A percentile compares a stretch with the other conserved stretches of the same genome.
These are phyloP conservation scores for Xylariomycetidae sp. DNA, from an alignment of 2,329 filamentous ascomycete species.

Conservation along the genomic window DNA sequence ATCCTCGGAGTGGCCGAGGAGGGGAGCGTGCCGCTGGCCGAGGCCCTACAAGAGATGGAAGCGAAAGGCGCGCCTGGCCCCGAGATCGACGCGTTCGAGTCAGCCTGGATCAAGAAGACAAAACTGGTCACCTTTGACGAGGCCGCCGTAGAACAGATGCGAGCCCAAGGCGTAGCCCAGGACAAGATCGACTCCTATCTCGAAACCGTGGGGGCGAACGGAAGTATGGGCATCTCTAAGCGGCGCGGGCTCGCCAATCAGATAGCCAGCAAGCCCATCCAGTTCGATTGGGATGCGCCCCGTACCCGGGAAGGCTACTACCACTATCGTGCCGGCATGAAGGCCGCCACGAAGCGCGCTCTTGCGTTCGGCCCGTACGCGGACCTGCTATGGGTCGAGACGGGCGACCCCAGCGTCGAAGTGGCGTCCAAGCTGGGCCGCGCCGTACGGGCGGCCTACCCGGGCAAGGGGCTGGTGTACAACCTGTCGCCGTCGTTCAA, in stretches of 20 bases:
- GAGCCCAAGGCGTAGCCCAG: constrained; percentile 58
- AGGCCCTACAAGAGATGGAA: constrained; percentile 89
- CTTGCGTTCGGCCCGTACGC: constrained; percentile 88
- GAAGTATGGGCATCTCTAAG: constrained; percentile 71
- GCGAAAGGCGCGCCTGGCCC: constrained; percentile 66
- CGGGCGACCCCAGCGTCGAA: constrained; percentile 77
- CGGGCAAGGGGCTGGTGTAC: constrained; percentile 89
- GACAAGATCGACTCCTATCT: constrained; percentile 66
- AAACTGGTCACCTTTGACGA: constrained; percentile 89
- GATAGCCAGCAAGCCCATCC: constrained; percentile 63
- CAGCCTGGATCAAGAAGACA: constrained; percentile 81
- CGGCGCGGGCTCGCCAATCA: constrained; percentile 68
- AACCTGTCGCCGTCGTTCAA: constrained; percentile 97
- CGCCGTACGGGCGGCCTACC: constrained; percentile 65
- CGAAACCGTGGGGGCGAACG: constrained; percentile 54
- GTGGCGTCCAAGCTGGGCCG: constrained; percentile 72
- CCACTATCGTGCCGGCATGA: constrained; percentile 80
- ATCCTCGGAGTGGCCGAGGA: constrained; percentile 80
- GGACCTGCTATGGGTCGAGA: constrained; percentile 96
- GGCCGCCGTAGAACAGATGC: constrained; percentile 72
- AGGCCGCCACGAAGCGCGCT: constrained; percentile 86
- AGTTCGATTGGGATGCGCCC: constrained; percentile 88
- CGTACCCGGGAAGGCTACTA: constrained; percentile 92
- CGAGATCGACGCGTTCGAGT: constrained; percentile 83
- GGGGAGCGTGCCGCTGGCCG: constrained; percentile 74